phyloP scores from a whole-genome alignment of 1,139 yeast genomes.

The Lodderomyces pseudojiufengensis region DNA sequence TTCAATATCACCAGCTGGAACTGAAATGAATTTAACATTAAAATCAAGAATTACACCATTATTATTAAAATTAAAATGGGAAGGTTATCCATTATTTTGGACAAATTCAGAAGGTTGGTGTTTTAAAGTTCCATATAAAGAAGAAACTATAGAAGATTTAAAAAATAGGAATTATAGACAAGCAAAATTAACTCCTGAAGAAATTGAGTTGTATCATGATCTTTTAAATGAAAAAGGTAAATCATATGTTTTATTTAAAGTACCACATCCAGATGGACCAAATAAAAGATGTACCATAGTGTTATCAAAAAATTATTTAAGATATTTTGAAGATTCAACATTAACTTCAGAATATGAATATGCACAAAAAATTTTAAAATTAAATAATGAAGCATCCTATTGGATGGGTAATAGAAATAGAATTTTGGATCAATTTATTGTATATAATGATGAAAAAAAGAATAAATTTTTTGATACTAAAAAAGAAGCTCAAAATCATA shows the following conservation, averaged over 20 bases:
- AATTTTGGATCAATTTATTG: constrained; percentile 81
- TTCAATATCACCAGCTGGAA: constrained; percentile 21
- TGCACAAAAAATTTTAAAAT: constrained; percentile 73
- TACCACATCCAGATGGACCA: constrained; percentile 93
- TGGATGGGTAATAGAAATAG: constrained; percentile 92
- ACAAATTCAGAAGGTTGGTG: constrained; percentile 84
- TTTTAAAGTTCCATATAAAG: constrained; percentile 54
- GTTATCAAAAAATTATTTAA: constrained; percentile 70
- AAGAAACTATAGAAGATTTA: constrained; percentile 36
- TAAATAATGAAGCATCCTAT: constrained; percentile 80
- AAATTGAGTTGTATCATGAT: constrained; percentile 18
- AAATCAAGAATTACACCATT: constrained; percentile 76
- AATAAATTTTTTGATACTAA: constrained; percentile 25
- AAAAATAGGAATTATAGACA: constrained; percentile 51
- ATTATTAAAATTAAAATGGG: constrained; percentile 79
- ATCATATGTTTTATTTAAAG: constrained; percentile 48
- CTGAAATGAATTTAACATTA: constrained; percentile 57
- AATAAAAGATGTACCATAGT: constrained; percentile 70
- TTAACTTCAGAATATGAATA: constrained; percentile 67
- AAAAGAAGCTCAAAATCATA: constrained; percentile 20
- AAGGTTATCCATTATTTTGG: constrained; percentile 80
- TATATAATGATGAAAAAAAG: constrained; percentile 36
- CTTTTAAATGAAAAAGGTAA: constrained; percentile 22
- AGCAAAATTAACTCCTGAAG: constrained; percentile 32
- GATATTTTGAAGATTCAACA: constrained; percentile 69